Evolutionary conservation across 768 basidiomycete species (phyloP), one percentile per base, ranked within the genome.

Genomic region (Agaricus subrufescens): DNA sequence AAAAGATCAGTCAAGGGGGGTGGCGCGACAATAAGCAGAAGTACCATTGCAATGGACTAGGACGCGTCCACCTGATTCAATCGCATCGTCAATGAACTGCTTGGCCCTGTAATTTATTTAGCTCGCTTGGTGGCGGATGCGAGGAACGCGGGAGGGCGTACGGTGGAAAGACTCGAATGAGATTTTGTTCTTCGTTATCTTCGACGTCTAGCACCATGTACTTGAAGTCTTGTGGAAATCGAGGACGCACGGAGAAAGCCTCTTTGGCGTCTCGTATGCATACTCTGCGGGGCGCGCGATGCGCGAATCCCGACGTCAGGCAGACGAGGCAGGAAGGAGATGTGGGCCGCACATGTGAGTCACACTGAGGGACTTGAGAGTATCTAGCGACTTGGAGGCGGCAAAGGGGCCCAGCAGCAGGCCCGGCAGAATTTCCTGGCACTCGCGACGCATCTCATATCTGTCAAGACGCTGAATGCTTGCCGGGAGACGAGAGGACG

Each of bases 371-470:
- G 69, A 68, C 42, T 75, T 72, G 10, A 97, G 80, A 2, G 81
- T 83, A 12, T 87, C 80, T 27, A 92, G 73, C 0, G 88, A 87
- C 67, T 94, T 95, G 1, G 91, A 92, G 8, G 89, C 90, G 60
- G 90, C 87, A 59, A 94, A 92, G 3, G 94, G 93, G 0, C 94
- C 94, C 5, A 97, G 82, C 27, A 84, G 75, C 38, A 97, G 83
- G 15, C 84, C 84, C 26, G 91, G 87, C 0, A 91, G 75, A 60
- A 96, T 95, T 69, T 94, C 89, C 72, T 97, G 94, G 63, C 91
- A 93, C 64, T 95, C 89, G n/a, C 94, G 77, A 30, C 94, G 80
- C 94, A 97, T 95, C 71, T 96, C 94, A 65, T 97, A 97, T 64
- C 89, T 92, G 45, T 3, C 42, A 34, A 25, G 56, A 52, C 40